Conservation (phyloP, 2,329 filamentous ascomycete species). For the Moelleriella libera region DNA sequence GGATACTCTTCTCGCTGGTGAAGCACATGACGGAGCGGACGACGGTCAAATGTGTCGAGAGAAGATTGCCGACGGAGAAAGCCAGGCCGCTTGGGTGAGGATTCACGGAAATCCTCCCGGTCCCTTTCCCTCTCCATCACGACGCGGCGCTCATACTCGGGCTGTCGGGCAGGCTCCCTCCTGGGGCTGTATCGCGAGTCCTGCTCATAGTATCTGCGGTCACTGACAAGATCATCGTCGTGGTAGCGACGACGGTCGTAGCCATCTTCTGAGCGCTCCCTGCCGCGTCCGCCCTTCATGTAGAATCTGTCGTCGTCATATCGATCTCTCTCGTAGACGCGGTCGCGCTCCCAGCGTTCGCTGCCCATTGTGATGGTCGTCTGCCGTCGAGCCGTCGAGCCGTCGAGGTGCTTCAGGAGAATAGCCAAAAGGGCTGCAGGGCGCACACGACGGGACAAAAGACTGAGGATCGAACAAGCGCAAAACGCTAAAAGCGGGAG, state of each 20-base stretch:
- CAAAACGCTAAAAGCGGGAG: neutral
- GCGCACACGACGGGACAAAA: too few species aligned
- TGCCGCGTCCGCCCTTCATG: slow-evolving; percentile 18
- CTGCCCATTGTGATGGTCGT: slow-evolving; percentile 10
- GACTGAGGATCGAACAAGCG: too few species aligned
- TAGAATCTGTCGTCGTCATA: slow-evolving; percentile 38
- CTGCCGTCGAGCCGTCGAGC: too few species aligned
- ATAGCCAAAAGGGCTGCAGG: too few species aligned
- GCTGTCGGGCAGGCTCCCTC: slow-evolving; percentile 16
- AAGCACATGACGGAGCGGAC: slow-evolving; percentile 36
- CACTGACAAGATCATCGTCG: slow-evolving; percentile 31
- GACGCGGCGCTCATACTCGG: slow-evolving; percentile 38
- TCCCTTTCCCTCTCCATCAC: slow-evolving; percentile 43
- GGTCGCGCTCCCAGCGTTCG: slow-evolving; percentile 41
- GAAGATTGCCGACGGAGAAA: slow-evolving; percentile 75
- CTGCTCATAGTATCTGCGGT: slow-evolving; percentile 43
- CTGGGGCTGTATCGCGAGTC: slow-evolving; percentile 24
- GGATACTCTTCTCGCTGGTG: slow-evolving; percentile 46
- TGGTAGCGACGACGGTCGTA: slow-evolving; percentile 32
- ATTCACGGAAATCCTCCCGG: slow-evolving; percentile 26
- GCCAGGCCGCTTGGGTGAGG: slow-evolving; percentile 46
- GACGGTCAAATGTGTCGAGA: slow-evolving; percentile 78
- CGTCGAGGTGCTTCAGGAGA: neutral
- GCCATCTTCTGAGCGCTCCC: slow-evolving; percentile 35
- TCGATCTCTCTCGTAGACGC: slow-evolving; percentile 25